Conservation (phyloP, 1,284 basidiomycete genomes). For the Ceratobasidium sp. region DNA sequence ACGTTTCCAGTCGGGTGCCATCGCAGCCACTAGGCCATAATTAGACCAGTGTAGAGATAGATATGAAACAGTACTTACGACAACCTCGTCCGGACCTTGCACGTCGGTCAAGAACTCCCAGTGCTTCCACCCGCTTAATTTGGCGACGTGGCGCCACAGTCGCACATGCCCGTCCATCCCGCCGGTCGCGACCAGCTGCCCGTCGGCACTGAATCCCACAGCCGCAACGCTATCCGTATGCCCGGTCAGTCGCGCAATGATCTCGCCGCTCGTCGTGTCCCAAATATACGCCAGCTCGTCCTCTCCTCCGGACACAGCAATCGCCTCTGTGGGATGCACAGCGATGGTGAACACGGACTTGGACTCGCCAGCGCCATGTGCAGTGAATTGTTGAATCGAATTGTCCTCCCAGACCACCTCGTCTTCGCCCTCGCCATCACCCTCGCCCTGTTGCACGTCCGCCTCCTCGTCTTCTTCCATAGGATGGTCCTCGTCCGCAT, state of each 20-base stretch:
- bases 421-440: slow-evolving; percentile 54
- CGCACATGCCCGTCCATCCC: slow-evolving; percentile 97
- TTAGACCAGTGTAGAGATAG: background rate
- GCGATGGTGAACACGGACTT: slow-evolving; percentile 86
- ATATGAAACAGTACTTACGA: slow-evolving; percentile 72
- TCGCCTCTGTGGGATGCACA: slow-evolving; percentile 84
- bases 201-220: slow-evolving; percentile 85
- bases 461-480: slow-evolving; percentile 69
- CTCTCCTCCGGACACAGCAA: slow-evolving; percentile 93
- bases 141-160: slow-evolving; percentile 86
- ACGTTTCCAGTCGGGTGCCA: slow-evolving; percentile 97
- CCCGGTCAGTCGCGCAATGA: slow-evolving; percentile 85
- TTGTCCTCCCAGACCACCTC: slow-evolving; percentile 66
- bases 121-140: slow-evolving; percentile 69
- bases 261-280: slow-evolving; percentile 84
- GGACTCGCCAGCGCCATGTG: slow-evolving; percentile 55
- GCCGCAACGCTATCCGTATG: slow-evolving; percentile 92
- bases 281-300: slow-evolving; percentile 96
- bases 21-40: slow-evolving; percentile 75
- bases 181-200: slow-evolving; percentile 92
- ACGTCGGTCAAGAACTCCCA: slow-evolving; percentile 96
- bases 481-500: slow-evolving; percentile 72
- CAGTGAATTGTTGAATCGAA: slow-evolving; percentile 72
- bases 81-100: slow-evolving; percentile 94
- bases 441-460: slow-evolving; percentile 52